Percentiles rank a stretch among this genome's conserved stretches.
These are phyloP conservation scores for Colletotrichum sp. DNA, from an alignment of 2,329 filamentous ascomycete species.

Conservation along the genomic window DNA sequence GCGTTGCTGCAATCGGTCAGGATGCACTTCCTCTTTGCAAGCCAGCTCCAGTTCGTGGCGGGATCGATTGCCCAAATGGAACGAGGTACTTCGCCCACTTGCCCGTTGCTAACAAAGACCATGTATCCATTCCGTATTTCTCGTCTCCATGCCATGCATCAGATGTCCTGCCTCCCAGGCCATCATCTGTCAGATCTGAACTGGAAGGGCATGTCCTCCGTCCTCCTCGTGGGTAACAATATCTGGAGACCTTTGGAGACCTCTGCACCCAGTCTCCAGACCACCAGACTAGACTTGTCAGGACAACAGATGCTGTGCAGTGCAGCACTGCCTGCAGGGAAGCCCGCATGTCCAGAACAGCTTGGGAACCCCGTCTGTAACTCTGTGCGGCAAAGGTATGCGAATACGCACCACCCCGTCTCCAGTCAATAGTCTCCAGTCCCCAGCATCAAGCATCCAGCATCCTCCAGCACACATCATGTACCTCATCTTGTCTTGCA, in stretches of 20 bases:
- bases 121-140: not conserved
- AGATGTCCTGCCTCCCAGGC: not conserved
- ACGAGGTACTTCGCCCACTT: not conserved
- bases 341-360: not conserved
- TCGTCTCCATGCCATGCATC: not conserved
- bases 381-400: not conserved
- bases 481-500: slow-evolving; percentile 1
- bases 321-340: slow-evolving; percentile 12
- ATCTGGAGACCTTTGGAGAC: not conserved
- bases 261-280: not conserved
- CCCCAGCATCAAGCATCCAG: not conserved
- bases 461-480: not conserved
- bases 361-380: not conserved
- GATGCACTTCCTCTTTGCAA: not conserved
- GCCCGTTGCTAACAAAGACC: not conserved
- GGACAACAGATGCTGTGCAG: slow-evolving; percentile 3
- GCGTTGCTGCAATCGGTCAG: slow-evolving; percentile 10
- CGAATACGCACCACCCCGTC: not conserved
- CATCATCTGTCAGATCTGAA: slow-evolving; percentile 7
- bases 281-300: not conserved
- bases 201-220: slow-evolving; percentile 15
- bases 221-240: slow-evolving; percentile 4
- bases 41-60: not conserved
- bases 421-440: not conserved
- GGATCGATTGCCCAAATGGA: not conserved